Conservation (phyloP, 768 basidiomycete species). For the Lanmaoa rubissima region DNA sequence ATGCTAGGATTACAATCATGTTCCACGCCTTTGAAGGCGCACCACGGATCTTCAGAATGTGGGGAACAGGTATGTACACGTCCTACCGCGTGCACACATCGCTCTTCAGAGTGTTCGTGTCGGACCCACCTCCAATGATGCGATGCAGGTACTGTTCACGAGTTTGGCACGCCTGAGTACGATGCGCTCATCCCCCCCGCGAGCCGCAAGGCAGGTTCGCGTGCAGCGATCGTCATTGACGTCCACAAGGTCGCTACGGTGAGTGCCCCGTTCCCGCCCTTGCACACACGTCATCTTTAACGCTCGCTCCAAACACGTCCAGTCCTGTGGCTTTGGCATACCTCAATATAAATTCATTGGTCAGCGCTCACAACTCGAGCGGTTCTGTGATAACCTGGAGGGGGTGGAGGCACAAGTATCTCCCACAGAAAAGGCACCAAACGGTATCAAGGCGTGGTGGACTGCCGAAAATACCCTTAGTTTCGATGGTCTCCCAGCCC, state of each 20-base stretch:
- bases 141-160: conserved; percentile 51
- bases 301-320: background rate
- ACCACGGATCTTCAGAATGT: conserved; percentile 57
- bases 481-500: conserved; percentile 55
- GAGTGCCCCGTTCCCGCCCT: conserved; percentile 11
- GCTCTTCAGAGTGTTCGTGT: background rate
- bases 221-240: conserved; percentile 59
- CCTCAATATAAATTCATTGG: conserved; percentile 57
- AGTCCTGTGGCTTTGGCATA: conserved; percentile 69
- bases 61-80: conserved; percentile 47
- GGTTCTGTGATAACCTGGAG: conserved; percentile 47
- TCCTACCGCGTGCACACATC: background rate
- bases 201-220: conserved; percentile 52
- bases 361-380: conserved; percentile 52
- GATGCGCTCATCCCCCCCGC: conserved; percentile 46
- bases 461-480: conserved; percentile 45
- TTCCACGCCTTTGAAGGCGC: conserved; percentile 62
- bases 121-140: background rate
- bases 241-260: conserved; percentile 57
- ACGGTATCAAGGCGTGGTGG: conserved; percentile 60
- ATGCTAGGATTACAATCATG: conserved; percentile 58
- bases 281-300: background rate
- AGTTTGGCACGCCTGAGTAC: conserved; percentile 64
- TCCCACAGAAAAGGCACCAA: conserved; percentile 24
- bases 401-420: conserved; percentile 32